Percentiles rank a stretch among this genome's conserved stretches.
Evolutionary conservation across 2,329 filamentous ascomycete species (phyloP).

Genomic region (Cordyceps cicadae): DNA sequence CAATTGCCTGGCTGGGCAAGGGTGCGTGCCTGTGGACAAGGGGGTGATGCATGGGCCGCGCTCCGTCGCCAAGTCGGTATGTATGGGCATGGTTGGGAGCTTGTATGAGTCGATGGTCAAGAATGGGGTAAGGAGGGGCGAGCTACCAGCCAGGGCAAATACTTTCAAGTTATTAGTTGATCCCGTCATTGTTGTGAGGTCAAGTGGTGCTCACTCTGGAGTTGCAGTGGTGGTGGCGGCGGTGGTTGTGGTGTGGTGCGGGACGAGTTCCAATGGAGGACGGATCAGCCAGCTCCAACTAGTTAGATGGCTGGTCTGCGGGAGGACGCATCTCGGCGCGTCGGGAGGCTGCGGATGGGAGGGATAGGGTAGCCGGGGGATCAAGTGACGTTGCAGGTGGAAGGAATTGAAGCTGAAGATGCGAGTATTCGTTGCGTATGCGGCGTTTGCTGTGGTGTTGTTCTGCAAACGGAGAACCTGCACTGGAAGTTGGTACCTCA

Average conservation of each 20-base stretch:
- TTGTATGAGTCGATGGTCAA: slow-evolving; percentile 3
- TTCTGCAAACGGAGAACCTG: not conserved
- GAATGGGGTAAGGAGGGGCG: slow-evolving; percentile 6
- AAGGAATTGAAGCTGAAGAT: not conserved
- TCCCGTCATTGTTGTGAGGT: slow-evolving; percentile 8
- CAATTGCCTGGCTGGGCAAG: slow-evolving; percentile 3
- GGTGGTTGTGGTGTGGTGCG: not conserved
- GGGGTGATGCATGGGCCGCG: slow-evolving; percentile 6
- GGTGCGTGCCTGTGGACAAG: not conserved
- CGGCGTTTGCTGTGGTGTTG: not conserved
- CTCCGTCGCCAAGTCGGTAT: slow-evolving; percentile 3
- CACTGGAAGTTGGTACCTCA: not conserved
- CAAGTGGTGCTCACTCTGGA: not conserved
- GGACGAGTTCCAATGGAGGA: not conserved
- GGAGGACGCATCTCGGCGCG: not conserved
- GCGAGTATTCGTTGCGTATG: not conserved
- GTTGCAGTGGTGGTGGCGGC: not conserved
- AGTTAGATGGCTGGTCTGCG: not conserved
- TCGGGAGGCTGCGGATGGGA: not conserved
- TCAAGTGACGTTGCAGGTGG: not conserved
- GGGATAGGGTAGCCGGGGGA: not conserved
- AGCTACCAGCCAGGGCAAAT: not conserved
- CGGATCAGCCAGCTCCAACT: not conserved
- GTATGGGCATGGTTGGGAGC: not conserved
- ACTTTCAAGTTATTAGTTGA: not conserved